Evolutionary conservation across 2,329 filamentous ascomycete genomes (phyloP).

Genomic region (Trichoderma koningii): DNA sequence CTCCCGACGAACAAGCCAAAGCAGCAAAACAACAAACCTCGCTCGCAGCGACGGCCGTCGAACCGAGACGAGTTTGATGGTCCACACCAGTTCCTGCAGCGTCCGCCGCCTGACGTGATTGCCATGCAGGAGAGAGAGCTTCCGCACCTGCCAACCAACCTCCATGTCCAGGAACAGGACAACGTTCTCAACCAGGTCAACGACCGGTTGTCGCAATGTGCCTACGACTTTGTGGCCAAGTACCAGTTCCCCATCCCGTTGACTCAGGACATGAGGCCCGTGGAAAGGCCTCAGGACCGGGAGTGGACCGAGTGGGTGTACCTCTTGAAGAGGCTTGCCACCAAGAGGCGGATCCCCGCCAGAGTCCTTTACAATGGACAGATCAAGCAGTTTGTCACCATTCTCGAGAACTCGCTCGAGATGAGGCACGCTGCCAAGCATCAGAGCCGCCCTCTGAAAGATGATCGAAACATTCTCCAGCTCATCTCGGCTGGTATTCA

Average conservation of each 20-base stretch:
- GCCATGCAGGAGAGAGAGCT: constrained; percentile 78
- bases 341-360: constrained; percentile 81
- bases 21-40: constrained; percentile 48
- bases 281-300: constrained; percentile 72
- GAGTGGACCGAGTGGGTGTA: constrained; percentile 95
- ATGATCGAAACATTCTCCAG: constrained; percentile 86
- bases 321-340: constrained; percentile 80
- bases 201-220: constrained; percentile 80
- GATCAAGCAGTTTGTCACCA: constrained; percentile 88
- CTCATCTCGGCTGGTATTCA: constrained; percentile 85
- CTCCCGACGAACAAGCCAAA: constrained; percentile 49
- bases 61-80: constrained; percentile 90
- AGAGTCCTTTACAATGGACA: constrained; percentile 84
- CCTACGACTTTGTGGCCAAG: constrained; percentile 87
- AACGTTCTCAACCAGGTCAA: constrained; percentile 78
- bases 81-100: constrained; percentile 77
- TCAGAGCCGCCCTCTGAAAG: constrained; percentile 79
- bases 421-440: constrained; percentile 85
- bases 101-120: constrained; percentile 69
- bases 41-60: constrained; percentile 68
- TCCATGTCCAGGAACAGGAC: constrained; percentile 83
- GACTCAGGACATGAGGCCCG: constrained; percentile 76
- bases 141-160: constrained; percentile 78
- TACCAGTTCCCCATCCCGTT: constrained; percentile 88
- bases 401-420: constrained; percentile 84